phyloP scores from a whole-genome alignment of 768 basidiomycete species.

The Ramaria sp. region DNA sequence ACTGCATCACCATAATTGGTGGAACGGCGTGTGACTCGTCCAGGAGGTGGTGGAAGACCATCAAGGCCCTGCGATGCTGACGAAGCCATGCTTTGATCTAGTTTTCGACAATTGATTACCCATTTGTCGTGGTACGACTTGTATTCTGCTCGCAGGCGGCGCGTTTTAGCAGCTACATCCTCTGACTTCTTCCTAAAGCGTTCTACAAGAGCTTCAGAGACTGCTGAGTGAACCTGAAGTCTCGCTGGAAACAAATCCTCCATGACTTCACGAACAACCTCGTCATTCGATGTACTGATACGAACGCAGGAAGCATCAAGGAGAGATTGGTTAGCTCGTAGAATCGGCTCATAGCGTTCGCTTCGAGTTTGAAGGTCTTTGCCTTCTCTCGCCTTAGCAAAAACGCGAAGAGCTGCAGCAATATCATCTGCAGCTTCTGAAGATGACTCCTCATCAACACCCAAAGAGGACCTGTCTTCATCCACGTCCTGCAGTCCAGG shows the following conservation, averaged over 20 bases:
- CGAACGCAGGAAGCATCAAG: conserved; percentile 14
- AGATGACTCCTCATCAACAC: neutral
- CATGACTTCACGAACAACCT: conserved; percentile 38
- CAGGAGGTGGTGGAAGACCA: conserved; percentile 23
- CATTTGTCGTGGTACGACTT: conserved; percentile 57
- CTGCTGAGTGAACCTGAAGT: conserved; percentile 1
- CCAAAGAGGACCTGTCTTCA: neutral
- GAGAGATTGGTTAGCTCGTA: conserved; percentile 46
- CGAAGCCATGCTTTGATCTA: conserved; percentile 43
- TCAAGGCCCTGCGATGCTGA: conserved; percentile 24
- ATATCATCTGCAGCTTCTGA: conserved; percentile 15
- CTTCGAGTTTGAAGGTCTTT: conserved; percentile 50
- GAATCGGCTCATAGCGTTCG: conserved; percentile 51
- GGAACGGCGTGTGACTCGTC: conserved; percentile 63
- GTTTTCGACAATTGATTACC: conserved; percentile 53
- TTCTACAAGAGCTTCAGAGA: conserved; percentile 40
- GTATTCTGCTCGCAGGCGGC: conserved; percentile 55
- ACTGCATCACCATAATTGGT: conserved; percentile 69
- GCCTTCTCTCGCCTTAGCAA: conserved; percentile 49
- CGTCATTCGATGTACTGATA: conserved; percentile 22
- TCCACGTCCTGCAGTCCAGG: neutral
- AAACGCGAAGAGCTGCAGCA: conserved; percentile 50
- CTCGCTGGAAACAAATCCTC: conserved; percentile 15
- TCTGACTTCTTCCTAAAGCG: conserved; percentile 45
- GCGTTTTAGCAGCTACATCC: conserved; percentile 40